These are phyloP conservation scores for Fusarium sp. DNA, from an alignment of 2,329 filamentous ascomycete species.

Conservation along the genomic window DNA sequence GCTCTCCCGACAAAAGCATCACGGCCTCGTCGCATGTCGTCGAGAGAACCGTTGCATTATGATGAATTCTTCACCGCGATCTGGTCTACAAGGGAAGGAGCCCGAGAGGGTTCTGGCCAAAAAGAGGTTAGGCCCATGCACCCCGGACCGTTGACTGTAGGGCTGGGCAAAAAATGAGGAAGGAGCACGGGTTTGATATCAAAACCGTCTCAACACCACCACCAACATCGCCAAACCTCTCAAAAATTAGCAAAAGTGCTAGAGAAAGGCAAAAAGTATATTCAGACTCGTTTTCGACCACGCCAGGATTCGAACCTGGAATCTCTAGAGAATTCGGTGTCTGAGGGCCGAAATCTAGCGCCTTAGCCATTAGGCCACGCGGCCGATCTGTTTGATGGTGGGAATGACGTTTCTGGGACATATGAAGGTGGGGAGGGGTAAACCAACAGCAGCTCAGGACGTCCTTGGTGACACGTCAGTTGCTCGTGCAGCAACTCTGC, in stretches of 20 bases:
- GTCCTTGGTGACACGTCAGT: not conserved
- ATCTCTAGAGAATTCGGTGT: conserved; percentile 52
- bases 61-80: not conserved
- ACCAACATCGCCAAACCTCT: not conserved
- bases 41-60: not conserved
- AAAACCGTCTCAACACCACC: not conserved
- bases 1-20: conserved; percentile 6
- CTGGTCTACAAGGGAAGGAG: not conserved
- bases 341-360: conserved; percentile 55
- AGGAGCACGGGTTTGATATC: not conserved
- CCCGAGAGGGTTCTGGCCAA: not conserved
- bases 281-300: conserved; percentile 47
- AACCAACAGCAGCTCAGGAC: not conserved
- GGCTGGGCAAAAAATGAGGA: conserved; percentile 3
- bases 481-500: not conserved
- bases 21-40: not conserved
- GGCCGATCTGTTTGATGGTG: conserved; percentile 44
- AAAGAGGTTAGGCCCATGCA: not conserved
- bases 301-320: conserved; percentile 57
- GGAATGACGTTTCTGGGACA: rapidly evolving
- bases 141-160: conserved; percentile 8
- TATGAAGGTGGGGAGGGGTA: not conserved
- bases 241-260: conserved; percentile 1
- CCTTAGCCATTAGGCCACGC: conserved; percentile 59
- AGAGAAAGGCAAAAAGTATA: conserved; percentile 12